Conservation (phyloP, 306 rosid species). For the Cucumis hystrix region DNA sequence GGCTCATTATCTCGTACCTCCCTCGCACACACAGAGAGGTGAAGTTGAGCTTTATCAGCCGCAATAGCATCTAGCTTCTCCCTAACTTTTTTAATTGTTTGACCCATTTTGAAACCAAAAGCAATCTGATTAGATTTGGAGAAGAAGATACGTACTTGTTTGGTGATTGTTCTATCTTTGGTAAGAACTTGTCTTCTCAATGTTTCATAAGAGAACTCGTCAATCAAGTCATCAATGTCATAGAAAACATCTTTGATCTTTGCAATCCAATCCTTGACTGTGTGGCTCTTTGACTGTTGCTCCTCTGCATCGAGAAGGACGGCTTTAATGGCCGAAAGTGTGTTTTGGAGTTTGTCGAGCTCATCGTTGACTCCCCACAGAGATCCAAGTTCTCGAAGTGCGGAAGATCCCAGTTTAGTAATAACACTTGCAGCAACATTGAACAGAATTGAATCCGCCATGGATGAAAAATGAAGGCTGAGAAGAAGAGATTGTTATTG, state of each 20-base stretch:
- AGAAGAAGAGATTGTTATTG: too few relatives aligned
- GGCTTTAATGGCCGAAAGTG: not conserved
- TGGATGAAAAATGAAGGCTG: too few relatives aligned
- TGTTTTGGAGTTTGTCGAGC: not conserved
- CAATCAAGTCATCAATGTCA: constrained; percentile 14
- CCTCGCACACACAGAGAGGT: not conserved
- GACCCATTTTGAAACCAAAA: not conserved
- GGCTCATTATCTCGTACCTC: not conserved
- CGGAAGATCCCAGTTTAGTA: not conserved
- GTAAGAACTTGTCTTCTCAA: not conserved
- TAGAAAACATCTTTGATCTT: not conserved
- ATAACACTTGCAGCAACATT: too few relatives aligned
- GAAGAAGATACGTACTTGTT: constrained; percentile 11
- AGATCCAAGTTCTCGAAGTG: not conserved
- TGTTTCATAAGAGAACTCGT: constrained; percentile 10
- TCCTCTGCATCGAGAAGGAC: constrained; percentile 18
- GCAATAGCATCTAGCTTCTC: not conserved
- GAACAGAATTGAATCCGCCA: too few relatives aligned
- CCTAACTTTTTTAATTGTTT: not conserved
- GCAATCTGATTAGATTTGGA: not conserved
- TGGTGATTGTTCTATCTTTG: not conserved
- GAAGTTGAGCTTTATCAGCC: not conserved
- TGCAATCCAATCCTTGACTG: constrained; percentile 7
- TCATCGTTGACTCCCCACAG: not conserved
- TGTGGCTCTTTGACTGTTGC: not conserved